phyloP scores from a whole-genome alignment of 108 stramenopile species.

The Pseudonitzschia multistriata region DNA sequence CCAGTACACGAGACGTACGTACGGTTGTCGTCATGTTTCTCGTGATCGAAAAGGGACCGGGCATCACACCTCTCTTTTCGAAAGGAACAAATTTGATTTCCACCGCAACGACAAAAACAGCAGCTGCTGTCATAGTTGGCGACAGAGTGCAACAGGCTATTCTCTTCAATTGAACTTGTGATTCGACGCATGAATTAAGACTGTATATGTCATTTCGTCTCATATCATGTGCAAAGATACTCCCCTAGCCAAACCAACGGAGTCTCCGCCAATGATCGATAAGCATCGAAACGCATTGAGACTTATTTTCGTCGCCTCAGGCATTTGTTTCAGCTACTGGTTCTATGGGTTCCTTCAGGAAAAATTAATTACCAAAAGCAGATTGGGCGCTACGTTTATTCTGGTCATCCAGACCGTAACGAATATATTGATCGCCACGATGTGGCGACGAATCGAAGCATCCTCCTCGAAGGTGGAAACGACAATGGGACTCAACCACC shows the following conservation, averaged over 20 bases:
- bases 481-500: constrained; percentile 39
- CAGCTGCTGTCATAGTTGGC: too few relatives aligned
- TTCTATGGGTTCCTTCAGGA: constrained; percentile 85
- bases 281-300: constrained; percentile 9
- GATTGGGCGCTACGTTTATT: constrained; percentile 60
- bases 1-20: too few relatives aligned
- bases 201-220: not conserved
- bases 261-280: not conserved
- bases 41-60: too few relatives aligned
- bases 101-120: too few relatives aligned
- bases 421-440: constrained; percentile 56
- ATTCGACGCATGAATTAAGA: too few relatives aligned
- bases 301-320: constrained; percentile 52
- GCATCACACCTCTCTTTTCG: too few relatives aligned
- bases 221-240: constrained; percentile 1
- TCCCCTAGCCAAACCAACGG: not conserved
- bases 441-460: constrained; percentile 52
- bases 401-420: constrained; percentile 59
- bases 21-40: too few relatives aligned
- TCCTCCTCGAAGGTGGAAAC: constrained; percentile 4
- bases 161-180: too few relatives aligned
- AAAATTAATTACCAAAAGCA: constrained; percentile 39
- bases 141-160: too few relatives aligned
- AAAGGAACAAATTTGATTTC: too few relatives aligned
- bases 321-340: constrained; percentile 77